Conservation (phyloP, 306 rosid species). For the Pterocarpus santalinus region DNA sequence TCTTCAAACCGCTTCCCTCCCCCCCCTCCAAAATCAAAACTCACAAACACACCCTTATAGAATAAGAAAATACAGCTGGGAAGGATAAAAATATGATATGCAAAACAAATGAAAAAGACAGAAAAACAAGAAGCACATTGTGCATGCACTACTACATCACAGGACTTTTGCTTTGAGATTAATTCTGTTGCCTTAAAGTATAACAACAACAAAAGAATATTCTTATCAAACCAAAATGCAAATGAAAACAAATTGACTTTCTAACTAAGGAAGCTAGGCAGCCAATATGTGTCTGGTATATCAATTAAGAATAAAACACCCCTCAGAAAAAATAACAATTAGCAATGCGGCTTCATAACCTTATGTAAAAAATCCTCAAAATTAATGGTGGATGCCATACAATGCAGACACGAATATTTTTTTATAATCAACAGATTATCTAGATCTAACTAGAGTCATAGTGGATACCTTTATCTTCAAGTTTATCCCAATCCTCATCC, state of each 20-base stretch:
- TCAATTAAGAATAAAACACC: conserved; percentile 5
- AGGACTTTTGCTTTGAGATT: background rate
- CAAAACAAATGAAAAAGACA: background rate
- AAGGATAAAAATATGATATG: conserved; percentile 5
- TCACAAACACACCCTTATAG: background rate
- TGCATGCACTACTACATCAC: background rate
- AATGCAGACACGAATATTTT: background rate
- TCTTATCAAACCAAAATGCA: conserved; percentile 26
- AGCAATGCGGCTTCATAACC: conserved; percentile 26
- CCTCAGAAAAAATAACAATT: conserved; percentile 35
- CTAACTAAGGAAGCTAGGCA: background rate
- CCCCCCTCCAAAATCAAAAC: no score
- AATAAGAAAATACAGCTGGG: conserved; percentile 11
- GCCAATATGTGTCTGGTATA: background rate
- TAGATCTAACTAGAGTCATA: conserved; percentile 31
- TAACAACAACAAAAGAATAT: background rate
- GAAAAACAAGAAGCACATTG: conserved; percentile 17
- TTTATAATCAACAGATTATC: conserved; percentile 37
- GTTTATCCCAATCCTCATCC: conserved; percentile 97
- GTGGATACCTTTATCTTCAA: conserved; percentile 89
- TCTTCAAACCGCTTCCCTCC: no score
- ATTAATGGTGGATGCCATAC: conserved; percentile 12
- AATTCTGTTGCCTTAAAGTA: conserved; percentile 23
- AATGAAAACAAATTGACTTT: conserved; percentile 11
- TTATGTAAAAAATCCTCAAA: conserved; percentile 30